Percentiles rank a stretch among this genome's conserved stretches.
phyloP scores from a whole-genome alignment of 1,284 basidiomycete genomes.

The Tilletia horrida region DNA sequence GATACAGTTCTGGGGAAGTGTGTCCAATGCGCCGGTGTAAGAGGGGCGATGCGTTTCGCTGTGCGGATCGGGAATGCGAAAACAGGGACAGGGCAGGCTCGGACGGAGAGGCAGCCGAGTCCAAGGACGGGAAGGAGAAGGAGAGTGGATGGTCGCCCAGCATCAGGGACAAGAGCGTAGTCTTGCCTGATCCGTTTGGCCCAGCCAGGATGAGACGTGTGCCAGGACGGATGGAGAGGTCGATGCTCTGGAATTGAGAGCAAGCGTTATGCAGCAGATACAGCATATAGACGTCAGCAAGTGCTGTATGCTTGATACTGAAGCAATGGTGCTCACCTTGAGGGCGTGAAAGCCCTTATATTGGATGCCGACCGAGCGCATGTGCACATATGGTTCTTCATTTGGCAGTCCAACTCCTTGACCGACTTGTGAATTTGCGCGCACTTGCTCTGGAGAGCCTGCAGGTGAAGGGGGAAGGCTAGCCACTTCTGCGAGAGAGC shows the following conservation, averaged over 20 bases:
- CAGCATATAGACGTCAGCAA: conserved; percentile 4
- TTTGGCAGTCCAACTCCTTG: conserved; percentile 4
- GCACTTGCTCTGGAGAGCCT: conserved; percentile 8
- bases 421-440: background rate
- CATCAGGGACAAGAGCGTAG: conserved; percentile 84
- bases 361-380: conserved; percentile 68
- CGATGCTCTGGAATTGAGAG: conserved; percentile 19
- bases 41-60: conserved; percentile 36
- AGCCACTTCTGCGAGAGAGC: background rate
- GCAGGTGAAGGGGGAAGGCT: background rate
- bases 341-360: conserved; percentile 67
- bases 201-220: conserved; percentile 54
- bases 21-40: conserved; percentile 61
- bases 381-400: conserved; percentile 59
- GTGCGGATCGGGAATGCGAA: conserved; percentile 32
- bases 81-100: conserved; percentile 33
- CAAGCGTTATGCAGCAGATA: too few species aligned
- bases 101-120: background rate
- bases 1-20: conserved; percentile 82
- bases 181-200: conserved; percentile 72
- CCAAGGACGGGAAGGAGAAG: conserved; percentile 60
- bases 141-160: conserved; percentile 94
- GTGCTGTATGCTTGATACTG: background rate
- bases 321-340: conserved; percentile 31
- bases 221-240: conserved; percentile 33